These are phyloP conservation scores for Candida incommunis DNA, from an alignment of 805 yeast species.

Conservation along the genomic window DNA sequence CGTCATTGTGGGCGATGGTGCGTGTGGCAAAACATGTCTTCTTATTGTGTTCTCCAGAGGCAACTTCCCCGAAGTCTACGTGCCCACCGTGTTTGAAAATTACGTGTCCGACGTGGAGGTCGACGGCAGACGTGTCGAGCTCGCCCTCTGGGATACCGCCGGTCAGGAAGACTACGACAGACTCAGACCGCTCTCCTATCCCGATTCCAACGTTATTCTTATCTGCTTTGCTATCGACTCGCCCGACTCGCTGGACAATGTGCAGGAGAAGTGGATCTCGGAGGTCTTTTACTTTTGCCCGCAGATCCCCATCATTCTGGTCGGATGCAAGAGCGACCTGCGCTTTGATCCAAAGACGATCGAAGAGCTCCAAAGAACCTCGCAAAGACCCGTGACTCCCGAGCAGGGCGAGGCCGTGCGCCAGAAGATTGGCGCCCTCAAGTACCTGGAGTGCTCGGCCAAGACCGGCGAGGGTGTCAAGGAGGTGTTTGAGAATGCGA, in stretches of 20 bases:
- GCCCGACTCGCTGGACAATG: constrained; percentile 86
- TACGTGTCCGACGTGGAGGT: constrained; percentile 93
- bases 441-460: constrained; percentile 86
- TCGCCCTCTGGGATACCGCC: constrained; percentile 96
- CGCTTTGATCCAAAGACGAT: constrained; percentile 70
- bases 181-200: constrained; percentile 79
- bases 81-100: constrained; percentile 94
- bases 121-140: constrained; percentile 81
- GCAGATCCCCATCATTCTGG: constrained; percentile 83
- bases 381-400: constrained; percentile 67
- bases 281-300: constrained; percentile 91
- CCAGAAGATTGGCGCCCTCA: constrained; percentile 74
- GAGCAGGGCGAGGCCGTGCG: constrained; percentile 82
- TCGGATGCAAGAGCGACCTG: constrained; percentile 84
- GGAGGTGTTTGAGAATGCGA: constrained; percentile 79
- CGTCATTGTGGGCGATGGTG: constrained; percentile 95
- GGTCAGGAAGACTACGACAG: constrained; percentile 98
- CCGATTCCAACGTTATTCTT: constrained; percentile 82
- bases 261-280: constrained; percentile 90
- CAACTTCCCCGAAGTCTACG: constrained; percentile 86
- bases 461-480: constrained; percentile 75
- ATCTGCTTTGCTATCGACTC: constrained; percentile 85
- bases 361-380: constrained; percentile 58
- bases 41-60: constrained; percentile 75
- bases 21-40: constrained; percentile 91